Evolutionary conservation across 306 rosid species (phyloP).

Genomic region (Echinosophora koreensis): DNA sequence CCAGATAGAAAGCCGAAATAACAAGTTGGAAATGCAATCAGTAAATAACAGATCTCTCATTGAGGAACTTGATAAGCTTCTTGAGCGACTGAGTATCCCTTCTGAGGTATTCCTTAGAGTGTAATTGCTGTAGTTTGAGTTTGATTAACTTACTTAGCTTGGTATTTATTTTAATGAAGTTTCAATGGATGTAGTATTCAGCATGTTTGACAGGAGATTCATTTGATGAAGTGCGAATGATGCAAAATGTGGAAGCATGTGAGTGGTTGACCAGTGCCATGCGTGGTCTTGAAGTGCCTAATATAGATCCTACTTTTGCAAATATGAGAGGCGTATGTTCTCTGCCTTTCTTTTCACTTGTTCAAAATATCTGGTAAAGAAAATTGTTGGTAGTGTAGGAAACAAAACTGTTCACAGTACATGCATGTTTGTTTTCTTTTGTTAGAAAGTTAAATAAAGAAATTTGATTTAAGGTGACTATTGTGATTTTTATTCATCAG

Average conservation of each 20-base stretch:
- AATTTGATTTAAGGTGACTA: conserved; percentile 13
- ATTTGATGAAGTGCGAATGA: conserved; percentile 79
- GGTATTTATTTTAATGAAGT: conserved; percentile 47
- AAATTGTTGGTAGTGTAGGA: conserved; percentile 21
- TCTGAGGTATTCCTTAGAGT: conserved; percentile 67
- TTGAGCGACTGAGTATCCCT: conserved; percentile 81
- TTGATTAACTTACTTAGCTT: conserved; percentile 36
- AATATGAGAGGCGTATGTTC: conserved; percentile 87
- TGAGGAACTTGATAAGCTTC: conserved; percentile 88
- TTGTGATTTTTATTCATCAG: conserved; percentile 16
- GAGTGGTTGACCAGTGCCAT: conserved; percentile 89
- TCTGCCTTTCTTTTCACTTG: conserved; percentile 44
- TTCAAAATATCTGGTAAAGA: neutral
- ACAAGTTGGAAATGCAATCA: conserved; percentile 93
- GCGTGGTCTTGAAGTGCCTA: conserved; percentile 70
- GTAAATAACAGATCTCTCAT: conserved; percentile 84
- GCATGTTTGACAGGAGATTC: conserved; percentile 83
- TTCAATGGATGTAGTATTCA: conserved; percentile 72
- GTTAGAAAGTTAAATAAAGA: neutral
- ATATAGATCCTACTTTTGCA: conserved; percentile 74
- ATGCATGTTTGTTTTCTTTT: conserved; percentile 4
- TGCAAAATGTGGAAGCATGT: conserved; percentile 86
- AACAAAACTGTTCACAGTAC: conserved; percentile 10
- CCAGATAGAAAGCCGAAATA: conserved; percentile 94
- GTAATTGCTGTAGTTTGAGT: conserved; percentile 37